Evolutionary conservation across 805 yeast species (phyloP).

Genomic region (Metschnikowia arizonensis): DNA sequence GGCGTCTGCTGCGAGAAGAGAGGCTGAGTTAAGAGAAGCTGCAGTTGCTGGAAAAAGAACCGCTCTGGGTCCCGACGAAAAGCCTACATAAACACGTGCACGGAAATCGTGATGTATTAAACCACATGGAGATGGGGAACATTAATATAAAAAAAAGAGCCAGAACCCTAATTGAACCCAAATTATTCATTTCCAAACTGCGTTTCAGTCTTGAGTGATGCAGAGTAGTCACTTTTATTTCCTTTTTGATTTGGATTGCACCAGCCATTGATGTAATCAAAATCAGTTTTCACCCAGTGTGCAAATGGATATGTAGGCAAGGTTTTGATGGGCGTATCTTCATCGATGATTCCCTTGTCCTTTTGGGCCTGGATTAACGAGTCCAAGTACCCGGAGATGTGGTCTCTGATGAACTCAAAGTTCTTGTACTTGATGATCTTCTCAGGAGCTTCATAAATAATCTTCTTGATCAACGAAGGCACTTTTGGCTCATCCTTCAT

Average conservation of each 20-base stretch:
- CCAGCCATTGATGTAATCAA: constrained; percentile 39
- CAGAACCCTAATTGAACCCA: not conserved
- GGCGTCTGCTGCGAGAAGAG: not conserved
- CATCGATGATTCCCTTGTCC: constrained; percentile 49
- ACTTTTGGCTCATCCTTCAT: constrained; percentile 76
- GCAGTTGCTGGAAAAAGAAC: not conserved
- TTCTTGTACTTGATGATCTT: constrained; percentile 61
- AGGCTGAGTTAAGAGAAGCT: not conserved
- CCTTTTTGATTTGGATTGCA: constrained; percentile 29
- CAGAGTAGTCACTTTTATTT: constrained; percentile 24
- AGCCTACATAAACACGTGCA: not conserved
- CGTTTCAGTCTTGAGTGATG: constrained; percentile 19
- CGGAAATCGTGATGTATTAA: not conserved
- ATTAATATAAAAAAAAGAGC: not conserved
- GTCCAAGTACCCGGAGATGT: constrained; percentile 55
- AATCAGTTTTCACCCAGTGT: constrained; percentile 44
- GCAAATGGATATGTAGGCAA: constrained; percentile 64
- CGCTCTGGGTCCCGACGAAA: not conserved
- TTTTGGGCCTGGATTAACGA: constrained; percentile 53
- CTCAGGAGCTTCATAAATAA: constrained; percentile 63
- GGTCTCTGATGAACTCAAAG: constrained; percentile 56
- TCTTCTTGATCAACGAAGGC: constrained; percentile 66
- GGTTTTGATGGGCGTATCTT: constrained; percentile 56
- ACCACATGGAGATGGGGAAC: not conserved
- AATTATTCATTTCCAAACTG: constrained; percentile 16